Conservation (phyloP, 2,329 filamentous ascomycete species). For the Ophiostoma montium region DNA sequence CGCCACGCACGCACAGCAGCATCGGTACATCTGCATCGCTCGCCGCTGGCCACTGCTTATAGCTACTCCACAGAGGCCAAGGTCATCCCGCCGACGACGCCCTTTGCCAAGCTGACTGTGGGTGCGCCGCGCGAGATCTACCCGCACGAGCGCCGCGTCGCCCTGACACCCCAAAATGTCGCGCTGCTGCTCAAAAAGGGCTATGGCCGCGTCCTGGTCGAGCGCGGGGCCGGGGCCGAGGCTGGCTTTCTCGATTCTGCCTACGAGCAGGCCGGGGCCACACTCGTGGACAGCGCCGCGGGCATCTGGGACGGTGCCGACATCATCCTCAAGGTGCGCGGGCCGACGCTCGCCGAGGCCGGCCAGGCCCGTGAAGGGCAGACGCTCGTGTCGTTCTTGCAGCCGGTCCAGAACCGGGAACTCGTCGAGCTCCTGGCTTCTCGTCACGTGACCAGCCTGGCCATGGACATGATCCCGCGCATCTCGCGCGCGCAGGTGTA, state of each 20-base stretch:
- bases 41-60: no score
- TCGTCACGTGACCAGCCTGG: constrained; percentile 61
- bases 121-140: constrained; percentile 71
- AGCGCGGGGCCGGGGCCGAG: constrained; percentile 63
- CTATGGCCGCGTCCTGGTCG: constrained; percentile 61
- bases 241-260: constrained; percentile 67
- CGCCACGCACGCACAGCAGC: neutral
- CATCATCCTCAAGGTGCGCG: constrained; percentile 73
- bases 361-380: constrained; percentile 52
- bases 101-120: constrained; percentile 60
- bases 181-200: constrained; percentile 74
- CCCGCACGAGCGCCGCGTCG: constrained; percentile 66
- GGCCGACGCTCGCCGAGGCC: constrained; percentile 57
- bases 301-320: constrained; percentile 62
- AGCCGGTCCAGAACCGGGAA: constrained; percentile 65
- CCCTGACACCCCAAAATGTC: constrained; percentile 74
- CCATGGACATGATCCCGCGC: constrained; percentile 86
- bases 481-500: constrained; percentile 83
- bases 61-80: no score
- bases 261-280: constrained; percentile 67
- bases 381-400: constrained; percentile 70
- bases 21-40: no score
- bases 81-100: constrained; percentile 32
- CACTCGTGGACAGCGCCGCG: constrained; percentile 48
- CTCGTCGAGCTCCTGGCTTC: constrained; percentile 60